These are phyloP conservation scores for Yamadazyma dendronema DNA, from an alignment of 1,139 yeast species.

Conservation along the genomic window DNA sequence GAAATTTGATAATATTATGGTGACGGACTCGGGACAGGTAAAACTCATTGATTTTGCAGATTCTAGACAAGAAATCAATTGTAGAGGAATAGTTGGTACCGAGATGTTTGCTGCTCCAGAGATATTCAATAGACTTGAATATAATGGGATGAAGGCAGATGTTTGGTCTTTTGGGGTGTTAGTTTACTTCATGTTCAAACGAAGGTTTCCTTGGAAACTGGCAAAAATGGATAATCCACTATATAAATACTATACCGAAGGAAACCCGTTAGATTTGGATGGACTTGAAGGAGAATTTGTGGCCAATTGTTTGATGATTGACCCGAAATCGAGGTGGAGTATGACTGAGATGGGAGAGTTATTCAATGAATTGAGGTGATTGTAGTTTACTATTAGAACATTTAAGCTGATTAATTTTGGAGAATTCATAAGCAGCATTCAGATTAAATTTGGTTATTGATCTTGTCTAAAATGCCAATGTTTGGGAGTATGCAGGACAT, in stretches of 20 bases:
- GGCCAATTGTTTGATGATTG: background rate
- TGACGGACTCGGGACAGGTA: conserved; percentile 23
- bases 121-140: conserved; percentile 30
- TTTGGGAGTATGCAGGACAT: too few species aligned
- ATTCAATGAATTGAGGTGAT: background rate
- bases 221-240: conserved; percentile 9
- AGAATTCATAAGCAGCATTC: too few species aligned
- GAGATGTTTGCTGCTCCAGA: conserved; percentile 50
- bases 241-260: conserved; percentile 2
- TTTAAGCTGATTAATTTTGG: too few species aligned
- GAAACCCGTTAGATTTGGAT: too few species aligned
- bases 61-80: conserved; percentile 19
- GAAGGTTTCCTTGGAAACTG: conserved; percentile 35
- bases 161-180: conserved; percentile 52
- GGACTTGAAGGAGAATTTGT: background rate
- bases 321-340: background rate
- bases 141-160: conserved; percentile 43
- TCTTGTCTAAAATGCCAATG: too few species aligned
- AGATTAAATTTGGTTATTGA: too few species aligned
- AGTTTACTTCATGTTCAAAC: conserved; percentile 29
- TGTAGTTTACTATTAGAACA: too few species aligned
- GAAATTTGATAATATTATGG: conserved; percentile 39
- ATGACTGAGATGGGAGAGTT: background rate
- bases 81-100: conserved; percentile 51
- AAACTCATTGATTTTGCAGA: conserved; percentile 40